phyloP scores from a whole-genome alignment of 352 stramenopile species.

The Phytophthora quininea region DNA sequence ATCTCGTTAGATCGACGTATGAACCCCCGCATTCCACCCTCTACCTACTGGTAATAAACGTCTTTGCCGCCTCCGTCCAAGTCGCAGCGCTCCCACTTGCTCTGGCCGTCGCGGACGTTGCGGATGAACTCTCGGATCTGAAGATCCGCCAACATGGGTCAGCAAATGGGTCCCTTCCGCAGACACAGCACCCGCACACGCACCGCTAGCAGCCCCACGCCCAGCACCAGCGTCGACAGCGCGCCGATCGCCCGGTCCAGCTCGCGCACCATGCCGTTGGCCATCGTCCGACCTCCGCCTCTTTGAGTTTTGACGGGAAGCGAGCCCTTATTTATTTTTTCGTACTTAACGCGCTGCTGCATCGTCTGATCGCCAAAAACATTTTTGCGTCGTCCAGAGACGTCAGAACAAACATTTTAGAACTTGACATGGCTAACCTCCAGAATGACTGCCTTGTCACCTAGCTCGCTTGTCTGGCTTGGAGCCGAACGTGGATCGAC shows the following conservation, averaged over 20 bases:
- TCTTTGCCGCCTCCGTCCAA: constrained; percentile 58
- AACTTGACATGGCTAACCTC: background rate
- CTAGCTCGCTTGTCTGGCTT: too few relatives aligned
- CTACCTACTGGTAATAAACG: constrained; percentile 76
- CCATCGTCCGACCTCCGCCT: constrained; percentile 31
- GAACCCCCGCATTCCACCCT: background rate
- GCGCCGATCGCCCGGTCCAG: constrained; percentile 81
- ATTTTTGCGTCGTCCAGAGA: constrained; percentile 20
- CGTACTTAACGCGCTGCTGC: constrained; percentile 25
- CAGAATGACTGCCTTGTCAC: background rate
- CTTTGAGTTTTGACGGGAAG: constrained; percentile 27
- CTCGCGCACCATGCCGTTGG: constrained; percentile 69
- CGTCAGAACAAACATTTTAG: background rate
- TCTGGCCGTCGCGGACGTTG: constrained; percentile 46
- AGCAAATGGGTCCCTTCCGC: constrained; percentile 1
- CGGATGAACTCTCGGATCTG: constrained; percentile 72
- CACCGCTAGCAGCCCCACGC: constrained; percentile 75
- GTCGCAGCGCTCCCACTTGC: constrained; percentile 66
- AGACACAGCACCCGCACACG: constrained; percentile 3
- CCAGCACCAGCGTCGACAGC: constrained; percentile 76
- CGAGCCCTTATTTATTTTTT: constrained; percentile 30
- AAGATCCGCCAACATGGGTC: constrained; percentile 1
- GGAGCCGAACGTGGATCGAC: constrained; percentile 2
- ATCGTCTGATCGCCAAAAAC: constrained; percentile 16
- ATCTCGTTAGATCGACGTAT: constrained; percentile 5